Base-by-base conservation (phyloP, 192 early-diverging fungal species). In the Backusella tarrabulga region DNA sequence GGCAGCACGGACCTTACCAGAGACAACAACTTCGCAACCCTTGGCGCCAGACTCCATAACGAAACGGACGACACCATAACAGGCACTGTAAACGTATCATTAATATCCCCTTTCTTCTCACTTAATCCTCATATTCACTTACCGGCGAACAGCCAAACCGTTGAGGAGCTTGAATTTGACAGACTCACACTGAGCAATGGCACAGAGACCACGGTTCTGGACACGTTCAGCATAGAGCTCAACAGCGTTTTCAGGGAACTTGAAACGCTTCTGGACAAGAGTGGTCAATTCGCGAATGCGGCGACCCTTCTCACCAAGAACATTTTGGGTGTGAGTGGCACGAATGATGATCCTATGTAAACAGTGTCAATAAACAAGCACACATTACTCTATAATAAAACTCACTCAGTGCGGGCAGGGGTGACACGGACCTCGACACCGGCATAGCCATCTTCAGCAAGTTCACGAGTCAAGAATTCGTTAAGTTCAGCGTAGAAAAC, bases 401-500 rank as follows among this genome's bases (percentile, higher is more conserved):
- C 79, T 80, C 76, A 80, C 87, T 99, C 97, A 80, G 98, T 99
- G 83, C 96, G 96, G 78, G 97, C 94, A 73, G 98, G 97, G 84
- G 98, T 99, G 50, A 99, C 98, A 84, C 98, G 97, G 88, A 99
- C 97, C 89, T 99, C 98, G 84, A 97, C 96, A 86, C 98, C 98
- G 79, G 98, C 95, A 93, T 99, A 99, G 88, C 98, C 98, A 86
- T 99, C 96, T 86, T 91, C 91, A 83, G 96, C 93, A 81, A 99
- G 91, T 89, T 97, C 95, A 86, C 96, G 96, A 85, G 94, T 93
- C 88, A 99, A 94, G 91, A 97, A 97, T 89, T 97, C 96, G 93
- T 99, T 99, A 83, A 99, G 93, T 89, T 99, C 98, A 86, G 98
- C 97, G 91, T 97, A 98, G 92, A 99, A 99, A 73, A 99, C 97